Evolutionary conservation across 805 yeast species (phyloP).

Genomic region (Hanseniaspora clermontiae): DNA sequence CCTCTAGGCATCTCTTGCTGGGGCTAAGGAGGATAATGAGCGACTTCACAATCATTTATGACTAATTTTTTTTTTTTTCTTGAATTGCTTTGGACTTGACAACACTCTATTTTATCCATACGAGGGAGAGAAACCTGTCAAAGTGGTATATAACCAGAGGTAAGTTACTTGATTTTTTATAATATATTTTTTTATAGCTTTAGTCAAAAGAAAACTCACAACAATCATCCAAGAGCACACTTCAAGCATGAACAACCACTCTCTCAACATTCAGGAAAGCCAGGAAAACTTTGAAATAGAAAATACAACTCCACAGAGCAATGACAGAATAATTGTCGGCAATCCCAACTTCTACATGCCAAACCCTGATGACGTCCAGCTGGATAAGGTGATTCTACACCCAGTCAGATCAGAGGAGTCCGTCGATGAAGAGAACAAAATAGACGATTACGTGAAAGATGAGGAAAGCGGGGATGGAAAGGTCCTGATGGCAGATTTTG

Average conservation of each 20-base stretch:
- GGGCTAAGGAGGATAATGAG: too few relatives aligned
- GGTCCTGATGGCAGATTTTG: conserved; percentile 14
- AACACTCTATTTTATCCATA: too few relatives aligned
- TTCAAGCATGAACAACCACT: neutral
- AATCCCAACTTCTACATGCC: conserved; percentile 10
- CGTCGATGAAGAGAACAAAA: neutral
- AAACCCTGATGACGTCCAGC: conserved; percentile 5
- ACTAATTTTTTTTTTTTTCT: too few relatives aligned
- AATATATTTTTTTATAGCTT: neutral
- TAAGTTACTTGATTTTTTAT: neutral
- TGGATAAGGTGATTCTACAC: conserved; percentile 1
- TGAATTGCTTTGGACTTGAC: too few relatives aligned
- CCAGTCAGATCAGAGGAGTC: conserved; percentile 6
- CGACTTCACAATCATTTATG: too few relatives aligned
- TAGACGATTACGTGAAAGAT: neutral
- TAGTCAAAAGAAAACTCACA: too few relatives aligned
- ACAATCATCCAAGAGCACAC: too few relatives aligned
- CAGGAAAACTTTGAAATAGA: neutral
- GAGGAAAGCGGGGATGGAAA: neutral
- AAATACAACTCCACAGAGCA: neutral
- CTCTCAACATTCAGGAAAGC: neutral
- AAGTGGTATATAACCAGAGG: too few relatives aligned
- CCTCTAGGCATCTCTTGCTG: too few relatives aligned
- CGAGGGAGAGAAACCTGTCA: too few relatives aligned
- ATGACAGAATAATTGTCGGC: conserved; percentile 4